Evolutionary conservation across 2,329 filamentous ascomycete species (phyloP).

Genomic region (Dryadomyces quercivorus): DNA sequence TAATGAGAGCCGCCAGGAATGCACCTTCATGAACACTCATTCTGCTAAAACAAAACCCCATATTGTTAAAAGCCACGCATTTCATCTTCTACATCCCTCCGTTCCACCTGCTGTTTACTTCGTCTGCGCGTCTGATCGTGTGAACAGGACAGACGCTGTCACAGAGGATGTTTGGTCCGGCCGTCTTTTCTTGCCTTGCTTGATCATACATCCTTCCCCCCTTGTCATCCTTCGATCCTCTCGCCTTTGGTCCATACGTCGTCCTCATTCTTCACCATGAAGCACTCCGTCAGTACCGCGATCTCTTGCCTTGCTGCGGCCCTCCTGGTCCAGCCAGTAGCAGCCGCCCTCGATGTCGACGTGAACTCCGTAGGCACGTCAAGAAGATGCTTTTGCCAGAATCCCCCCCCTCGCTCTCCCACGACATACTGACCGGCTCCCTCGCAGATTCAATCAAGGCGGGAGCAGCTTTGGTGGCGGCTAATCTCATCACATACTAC

Average conservation of each 20-base stretch:
- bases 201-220: no score
- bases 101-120: no score
- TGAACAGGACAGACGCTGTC: no score
- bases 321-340: not conserved
- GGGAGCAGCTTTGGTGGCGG: slow-evolving; percentile 31
- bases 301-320: not conserved
- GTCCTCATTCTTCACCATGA: slow-evolving; percentile 3
- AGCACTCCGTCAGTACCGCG: not conserved
- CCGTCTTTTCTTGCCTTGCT: no score
- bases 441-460: slow-evolving; percentile 30
- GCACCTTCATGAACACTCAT: no score
- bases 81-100: no score
- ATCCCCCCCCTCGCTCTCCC: not conserved
- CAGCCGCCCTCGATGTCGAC: slow-evolving; percentile 9
- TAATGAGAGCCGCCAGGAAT: no score
- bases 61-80: no score
- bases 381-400: no score
- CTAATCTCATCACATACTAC: slow-evolving; percentile 38
- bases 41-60: no score
- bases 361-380: slow-evolving; percentile 5
- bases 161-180: no score
- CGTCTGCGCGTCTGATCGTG: no score
- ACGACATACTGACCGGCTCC: not conserved
- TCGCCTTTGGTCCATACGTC: not conserved
- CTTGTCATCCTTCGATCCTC: not conserved